These are phyloP conservation scores for Yarrowia sp. DNA, from an alignment of 805 yeast genomes.

Conservation along the genomic window DNA sequence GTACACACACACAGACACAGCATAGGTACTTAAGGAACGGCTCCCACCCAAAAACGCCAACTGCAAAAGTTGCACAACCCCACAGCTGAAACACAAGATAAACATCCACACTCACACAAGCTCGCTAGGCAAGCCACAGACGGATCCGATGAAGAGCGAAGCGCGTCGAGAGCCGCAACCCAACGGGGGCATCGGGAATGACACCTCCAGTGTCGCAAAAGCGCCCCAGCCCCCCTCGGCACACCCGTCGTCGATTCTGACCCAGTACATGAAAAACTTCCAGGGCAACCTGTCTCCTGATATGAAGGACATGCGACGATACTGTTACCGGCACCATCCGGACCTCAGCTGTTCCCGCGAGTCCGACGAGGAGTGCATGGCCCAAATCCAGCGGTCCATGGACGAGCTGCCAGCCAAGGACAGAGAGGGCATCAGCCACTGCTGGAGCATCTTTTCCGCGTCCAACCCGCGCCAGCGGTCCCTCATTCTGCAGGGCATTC, in stretches of 20 bases:
- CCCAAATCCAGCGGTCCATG: constrained; percentile 52
- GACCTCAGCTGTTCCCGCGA: constrained; percentile 69
- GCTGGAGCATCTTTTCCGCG: constrained; percentile 79
- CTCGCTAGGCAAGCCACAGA: constrained; percentile 5
- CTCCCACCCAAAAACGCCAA: too few species aligned
- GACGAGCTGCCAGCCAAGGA: constrained; percentile 55
- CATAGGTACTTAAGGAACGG: neutral
- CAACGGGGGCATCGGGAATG: neutral
- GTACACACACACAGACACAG: neutral
- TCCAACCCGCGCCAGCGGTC: constrained; percentile 68
- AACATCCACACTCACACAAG: neutral
- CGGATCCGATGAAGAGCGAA: neutral
- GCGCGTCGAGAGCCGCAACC: neutral
- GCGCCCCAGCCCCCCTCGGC: constrained; percentile 9
- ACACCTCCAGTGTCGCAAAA: neutral
- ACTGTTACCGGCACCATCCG: constrained; percentile 92
- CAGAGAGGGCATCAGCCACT: constrained; percentile 71
- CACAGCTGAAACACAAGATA: too few species aligned
- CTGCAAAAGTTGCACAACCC: too few species aligned
- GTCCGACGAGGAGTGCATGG: constrained; percentile 62
- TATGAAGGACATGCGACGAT: constrained; percentile 35
- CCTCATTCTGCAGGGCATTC: constrained; percentile 74
- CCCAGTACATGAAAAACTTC: constrained; percentile 23
- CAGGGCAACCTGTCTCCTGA: constrained; percentile 22
- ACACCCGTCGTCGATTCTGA: constrained; percentile 20